Evolutionary conservation across 2,329 filamentous ascomycete genomes (phyloP).

Genomic region (Chaetothyriales sp.): DNA sequence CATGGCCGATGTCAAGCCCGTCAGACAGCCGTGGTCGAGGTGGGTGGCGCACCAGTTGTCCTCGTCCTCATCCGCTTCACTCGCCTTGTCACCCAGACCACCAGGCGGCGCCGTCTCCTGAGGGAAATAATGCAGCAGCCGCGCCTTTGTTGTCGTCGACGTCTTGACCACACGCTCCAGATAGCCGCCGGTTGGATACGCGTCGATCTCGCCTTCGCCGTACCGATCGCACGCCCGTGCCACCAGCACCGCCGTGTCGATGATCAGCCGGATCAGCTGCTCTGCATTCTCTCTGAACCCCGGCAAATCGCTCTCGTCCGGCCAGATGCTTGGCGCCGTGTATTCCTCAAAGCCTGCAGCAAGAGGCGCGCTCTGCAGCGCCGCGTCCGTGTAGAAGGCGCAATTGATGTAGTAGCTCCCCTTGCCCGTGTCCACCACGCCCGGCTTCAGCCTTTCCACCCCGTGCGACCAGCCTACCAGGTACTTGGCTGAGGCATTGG

Average conservation of each 20-base stretch:
- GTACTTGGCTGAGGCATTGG: constrained; percentile 39
- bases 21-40: constrained; percentile 83
- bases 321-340: constrained; percentile 83
- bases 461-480: constrained; percentile 52
- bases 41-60: constrained; percentile 82
- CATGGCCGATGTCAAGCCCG: constrained; percentile 88
- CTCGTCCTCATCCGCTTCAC: constrained; percentile 30
- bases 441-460: constrained; percentile 49
- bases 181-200: constrained; percentile 58
- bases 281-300: constrained; percentile 64
- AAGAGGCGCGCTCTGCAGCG: constrained; percentile 9
- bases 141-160: constrained; percentile 78
- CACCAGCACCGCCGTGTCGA: constrained; percentile 77
- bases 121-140: constrained; percentile 87
- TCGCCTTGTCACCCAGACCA: no score
- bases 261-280: constrained; percentile 66
- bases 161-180: constrained; percentile 75
- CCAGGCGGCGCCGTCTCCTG: no score
- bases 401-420: constrained; percentile 53
- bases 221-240: constrained; percentile 82
- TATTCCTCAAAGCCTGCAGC: constrained; percentile 64
- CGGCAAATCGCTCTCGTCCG: constrained; percentile 46
- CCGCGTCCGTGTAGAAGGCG: constrained; percentile 36
- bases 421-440: constrained; percentile 49
- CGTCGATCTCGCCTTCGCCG: constrained; percentile 62